Percentiles rank a stretch among this genome's conserved stretches.
phyloP scores from a whole-genome alignment of 768 basidiomycete species.

The Amanita pseudoporphyria region DNA sequence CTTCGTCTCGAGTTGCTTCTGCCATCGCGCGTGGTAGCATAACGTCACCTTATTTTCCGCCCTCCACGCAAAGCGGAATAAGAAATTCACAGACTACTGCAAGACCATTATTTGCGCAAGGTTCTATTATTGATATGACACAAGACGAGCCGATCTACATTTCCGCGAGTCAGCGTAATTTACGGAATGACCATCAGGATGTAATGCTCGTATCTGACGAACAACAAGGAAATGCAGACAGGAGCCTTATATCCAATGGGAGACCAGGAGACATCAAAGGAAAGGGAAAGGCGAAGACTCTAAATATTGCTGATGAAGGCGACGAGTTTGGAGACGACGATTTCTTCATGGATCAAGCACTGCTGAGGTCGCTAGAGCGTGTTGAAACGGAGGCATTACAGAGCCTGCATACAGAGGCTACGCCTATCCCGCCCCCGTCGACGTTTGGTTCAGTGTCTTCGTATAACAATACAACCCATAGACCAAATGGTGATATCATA shows the following conservation, averaged over 20 bases:
- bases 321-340: conserved; percentile 16
- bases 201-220: neutral
- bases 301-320: conserved; percentile 18
- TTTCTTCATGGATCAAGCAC: conserved; percentile 24
- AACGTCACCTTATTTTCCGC: neutral
- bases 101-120: neutral
- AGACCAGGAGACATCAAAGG: neutral
- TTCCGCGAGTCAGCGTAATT: neutral
- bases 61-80: neutral
- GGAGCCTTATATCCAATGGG: neutral
- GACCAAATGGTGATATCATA: conserved; percentile 2
- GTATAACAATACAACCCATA: neutral
- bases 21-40: neutral
- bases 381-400: conserved; percentile 20
- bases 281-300: conserved; percentile 9
- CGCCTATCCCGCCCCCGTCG: neutral
- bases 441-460: neutral
- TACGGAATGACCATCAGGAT: neutral
- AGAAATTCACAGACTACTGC: neutral
- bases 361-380: conserved; percentile 29
- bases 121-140: conserved; percentile 4
- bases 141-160: neutral
- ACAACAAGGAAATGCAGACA: neutral
- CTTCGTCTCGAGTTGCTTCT: neutral
- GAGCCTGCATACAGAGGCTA: neutral